These are phyloP conservation scores for Leishmania tropica DNA, from an alignment of 208 protist genomes.

Conservation along the genomic window DNA sequence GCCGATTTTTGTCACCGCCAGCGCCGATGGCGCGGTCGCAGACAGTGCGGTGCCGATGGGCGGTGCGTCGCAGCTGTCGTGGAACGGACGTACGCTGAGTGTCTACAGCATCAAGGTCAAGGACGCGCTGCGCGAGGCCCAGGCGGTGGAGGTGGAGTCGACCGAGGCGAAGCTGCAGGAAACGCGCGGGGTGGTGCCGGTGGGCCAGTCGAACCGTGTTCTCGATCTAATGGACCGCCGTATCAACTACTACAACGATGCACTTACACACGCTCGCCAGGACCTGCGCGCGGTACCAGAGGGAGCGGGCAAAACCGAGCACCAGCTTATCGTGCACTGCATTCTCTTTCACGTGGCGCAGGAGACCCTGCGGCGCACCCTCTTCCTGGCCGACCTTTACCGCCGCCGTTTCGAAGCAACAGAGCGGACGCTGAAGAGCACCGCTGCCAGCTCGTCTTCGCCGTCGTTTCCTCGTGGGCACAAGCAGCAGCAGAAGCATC, in stretches of 20 bases:
- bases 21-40: neutral
- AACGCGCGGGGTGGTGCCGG: constrained; percentile 36
- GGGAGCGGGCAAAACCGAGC: constrained; percentile 50
- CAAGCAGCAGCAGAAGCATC: constrained; percentile 7
- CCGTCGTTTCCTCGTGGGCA: neutral
- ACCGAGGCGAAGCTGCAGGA: constrained; percentile 55
- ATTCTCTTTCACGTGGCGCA: constrained; percentile 75
- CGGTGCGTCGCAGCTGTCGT: constrained; percentile 52
- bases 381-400: constrained; percentile 79
- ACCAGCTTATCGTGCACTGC: constrained; percentile 83
- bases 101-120: constrained; percentile 78
- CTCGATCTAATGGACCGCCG: constrained; percentile 85
- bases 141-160: constrained; percentile 53
- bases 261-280: constrained; percentile 72
- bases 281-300: constrained; percentile 62
- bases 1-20: neutral
- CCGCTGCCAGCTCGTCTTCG: neutral
- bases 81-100: constrained; percentile 71
- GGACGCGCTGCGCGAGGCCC: constrained; percentile 81
- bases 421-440: constrained; percentile 47
- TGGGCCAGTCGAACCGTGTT: constrained; percentile 70
- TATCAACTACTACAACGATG: constrained; percentile 84
- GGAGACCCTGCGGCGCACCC: constrained; percentile 68
- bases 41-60: constrained; percentile 17
- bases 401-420: constrained; percentile 74